Base-by-base conservation (phyloP, 768 basidiomycete genomes). In the Hortiboletus flavorubellus region DNA sequence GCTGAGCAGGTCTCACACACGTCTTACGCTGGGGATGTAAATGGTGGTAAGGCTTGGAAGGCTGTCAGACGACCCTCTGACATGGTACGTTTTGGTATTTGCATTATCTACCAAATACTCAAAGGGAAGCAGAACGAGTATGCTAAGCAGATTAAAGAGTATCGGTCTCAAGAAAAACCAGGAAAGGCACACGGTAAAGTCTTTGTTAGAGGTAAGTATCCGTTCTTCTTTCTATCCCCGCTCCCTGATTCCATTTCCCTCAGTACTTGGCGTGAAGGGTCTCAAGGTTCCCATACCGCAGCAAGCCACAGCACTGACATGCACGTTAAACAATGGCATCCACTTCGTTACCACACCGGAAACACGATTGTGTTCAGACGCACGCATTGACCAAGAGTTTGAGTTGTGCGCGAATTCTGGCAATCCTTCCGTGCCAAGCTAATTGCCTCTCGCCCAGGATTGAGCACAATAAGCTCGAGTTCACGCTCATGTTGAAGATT, bases 291-390 rank as follows among this genome's bases (percentile, higher is more conserved):
- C 95, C 1, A 61, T 98, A 31, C 95, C 94, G 0, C 73, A 75
- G n/a, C 79, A 91, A 59, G 72, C 81, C 0, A 93, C 94, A 0
- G 79, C 75, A 29, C 75, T 97, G 55, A 87, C 86, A 10, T 92
- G 92, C 69, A 93, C 92, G 0, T 78, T 98, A 58, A 97, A 98
- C 72, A 98, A 98, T 64, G 95, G 94, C 8, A 95, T 98, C 47
- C 94, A 97, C 70, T 94, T 89, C 59, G 95, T 98, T 35, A 91
- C 90, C 5, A 97, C 92, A 8, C 93, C 90, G 1, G 89, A 91
- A 64, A 82, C 78, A 51, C 75, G 77, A n/a, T 68, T 94, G 3
- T 75, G 69, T 30, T 65, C 69, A 40, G 83, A 87, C 45, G 80
- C 81, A 49, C 76, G 78, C 11, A 87, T 95, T 51, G 86, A 91